phyloP scores from a whole-genome alignment of 1,284 basidiomycete genomes.

The Pterulicium gracile region DNA sequence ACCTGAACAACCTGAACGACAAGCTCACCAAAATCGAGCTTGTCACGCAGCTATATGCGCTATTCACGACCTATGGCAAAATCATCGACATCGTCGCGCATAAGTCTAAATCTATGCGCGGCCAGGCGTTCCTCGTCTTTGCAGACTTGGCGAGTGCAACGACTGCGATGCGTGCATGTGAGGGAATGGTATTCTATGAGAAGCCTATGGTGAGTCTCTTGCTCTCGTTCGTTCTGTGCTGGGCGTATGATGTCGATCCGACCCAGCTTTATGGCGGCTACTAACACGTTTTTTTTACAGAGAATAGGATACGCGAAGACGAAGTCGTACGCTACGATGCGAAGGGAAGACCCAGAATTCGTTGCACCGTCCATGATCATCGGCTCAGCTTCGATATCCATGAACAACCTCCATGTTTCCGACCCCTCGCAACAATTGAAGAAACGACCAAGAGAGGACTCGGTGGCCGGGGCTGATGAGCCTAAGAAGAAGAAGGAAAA shows the following conservation, averaged over 20 bases:
- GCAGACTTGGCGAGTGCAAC: conserved; percentile 82
- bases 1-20: conserved; percentile 90
- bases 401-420: conserved; percentile 10
- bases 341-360: conserved; percentile 65
- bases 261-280: background rate
- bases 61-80: conserved; percentile 91
- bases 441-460: conserved; percentile 64
- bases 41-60: conserved; percentile 70
- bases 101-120: conserved; percentile 79
- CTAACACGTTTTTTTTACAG: background rate
- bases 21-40: conserved; percentile 94
- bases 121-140: conserved; percentile 96
- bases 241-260: too few relatives aligned
- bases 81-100: conserved; percentile 93
- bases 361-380: conserved; percentile 56
- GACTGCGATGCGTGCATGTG: conserved; percentile 81
- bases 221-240: too few relatives aligned
- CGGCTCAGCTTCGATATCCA: conserved; percentile 27
- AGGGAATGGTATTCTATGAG: conserved; percentile 90
- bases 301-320: conserved; percentile 74
- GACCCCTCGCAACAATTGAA: conserved; percentile 28
- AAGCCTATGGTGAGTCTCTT: conserved; percentile 66
- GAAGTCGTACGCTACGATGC: conserved; percentile 74
- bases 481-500: conserved; percentile 61
- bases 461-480: conserved; percentile 39